Percentiles rank a stretch among this genome's conserved stretches.
Evolutionary conservation across 1,139 yeast genomes (phyloP).

Genomic region (Kluyveromyces sp.): DNA sequence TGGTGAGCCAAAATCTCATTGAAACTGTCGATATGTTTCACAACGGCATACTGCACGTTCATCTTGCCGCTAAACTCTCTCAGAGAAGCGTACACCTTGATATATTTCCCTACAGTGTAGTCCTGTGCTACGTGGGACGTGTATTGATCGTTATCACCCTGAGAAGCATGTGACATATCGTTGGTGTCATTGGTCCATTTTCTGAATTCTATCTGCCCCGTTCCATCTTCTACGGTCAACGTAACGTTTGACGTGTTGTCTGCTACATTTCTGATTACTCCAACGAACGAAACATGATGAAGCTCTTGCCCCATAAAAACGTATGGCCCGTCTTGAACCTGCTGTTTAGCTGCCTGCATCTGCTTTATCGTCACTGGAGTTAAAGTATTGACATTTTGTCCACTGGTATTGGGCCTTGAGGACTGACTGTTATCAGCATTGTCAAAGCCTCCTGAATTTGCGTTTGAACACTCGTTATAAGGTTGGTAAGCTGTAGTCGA

Average conservation of each 20-base stretch:
- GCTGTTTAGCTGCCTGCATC: constrained; percentile 57
- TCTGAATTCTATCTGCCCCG: constrained; percentile 66
- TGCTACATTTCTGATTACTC: constrained; percentile 54
- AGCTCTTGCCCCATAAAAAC: constrained; percentile 56
- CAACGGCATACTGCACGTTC: constrained; percentile 56
- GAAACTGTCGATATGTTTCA: constrained; percentile 56
- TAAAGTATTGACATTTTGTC: constrained; percentile 34
- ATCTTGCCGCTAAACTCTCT: constrained; percentile 65
- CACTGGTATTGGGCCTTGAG: constrained; percentile 22
- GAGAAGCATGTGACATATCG: constrained; percentile 33
- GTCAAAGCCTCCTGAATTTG: constrained; percentile 26
- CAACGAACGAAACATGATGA: constrained; percentile 57
- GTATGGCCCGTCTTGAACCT: constrained; percentile 73
- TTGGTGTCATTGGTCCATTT: constrained; percentile 56
- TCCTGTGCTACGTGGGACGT: constrained; percentile 29
- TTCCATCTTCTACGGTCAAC: constrained; percentile 74
- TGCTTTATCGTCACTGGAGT: constrained; percentile 85
- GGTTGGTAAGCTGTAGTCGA: constrained; percentile 27
- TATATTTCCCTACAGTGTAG: constrained; percentile 45
- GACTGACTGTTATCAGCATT: constrained; percentile 16
- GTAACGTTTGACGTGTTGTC: constrained; percentile 47
- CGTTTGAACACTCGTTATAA: constrained; percentile 28
- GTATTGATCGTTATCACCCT: constrained; percentile 32
- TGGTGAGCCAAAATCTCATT: constrained; percentile 75
- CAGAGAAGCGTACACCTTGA: constrained; percentile 63